phyloP scores from a whole-genome alignment of 441 rosid species.

The Euphorbia corollata region DNA sequence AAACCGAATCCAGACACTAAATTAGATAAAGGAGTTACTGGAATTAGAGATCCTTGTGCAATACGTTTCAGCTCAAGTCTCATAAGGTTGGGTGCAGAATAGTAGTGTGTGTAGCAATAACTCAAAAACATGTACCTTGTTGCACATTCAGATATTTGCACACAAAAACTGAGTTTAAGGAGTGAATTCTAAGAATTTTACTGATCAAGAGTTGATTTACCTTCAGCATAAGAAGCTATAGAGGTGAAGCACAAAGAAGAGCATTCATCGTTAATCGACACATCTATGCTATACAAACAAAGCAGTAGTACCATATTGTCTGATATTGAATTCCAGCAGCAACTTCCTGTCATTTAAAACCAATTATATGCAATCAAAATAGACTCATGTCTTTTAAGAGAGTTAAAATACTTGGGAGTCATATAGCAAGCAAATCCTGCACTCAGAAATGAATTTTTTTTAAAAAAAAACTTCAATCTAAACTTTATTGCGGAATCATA shows the following conservation, averaged over 20 bases:
- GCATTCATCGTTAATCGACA: conserved; percentile 91
- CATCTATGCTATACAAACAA: conserved; percentile 49
- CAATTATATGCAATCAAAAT: conserved; percentile 18
- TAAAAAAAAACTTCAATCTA: not conserved
- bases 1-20: too few relatives aligned
- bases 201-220: conserved; percentile 29
- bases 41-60: too few relatives aligned
- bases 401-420: not conserved
- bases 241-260: conserved; percentile 80
- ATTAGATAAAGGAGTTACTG: too few relatives aligned
- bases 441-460: conserved; percentile 11
- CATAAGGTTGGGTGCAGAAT: too few relatives aligned
- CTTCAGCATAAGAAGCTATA: conserved; percentile 70
- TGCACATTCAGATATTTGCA: too few relatives aligned
- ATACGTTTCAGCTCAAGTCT: too few relatives aligned
- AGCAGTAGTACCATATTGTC: conserved; percentile 15
- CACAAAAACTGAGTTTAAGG: too few relatives aligned
- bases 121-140: too few relatives aligned
- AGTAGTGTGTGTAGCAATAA: too few relatives aligned
- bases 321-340: conserved; percentile 13
- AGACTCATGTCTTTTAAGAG: conserved; percentile 3
- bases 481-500: conserved; percentile 4
- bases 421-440: not conserved
- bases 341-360: not conserved
- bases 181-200: conserved; percentile 10